Evolutionary conservation across 2,329 filamentous ascomycete genomes (phyloP).

Genomic region (Venturiaceae sp.): DNA sequence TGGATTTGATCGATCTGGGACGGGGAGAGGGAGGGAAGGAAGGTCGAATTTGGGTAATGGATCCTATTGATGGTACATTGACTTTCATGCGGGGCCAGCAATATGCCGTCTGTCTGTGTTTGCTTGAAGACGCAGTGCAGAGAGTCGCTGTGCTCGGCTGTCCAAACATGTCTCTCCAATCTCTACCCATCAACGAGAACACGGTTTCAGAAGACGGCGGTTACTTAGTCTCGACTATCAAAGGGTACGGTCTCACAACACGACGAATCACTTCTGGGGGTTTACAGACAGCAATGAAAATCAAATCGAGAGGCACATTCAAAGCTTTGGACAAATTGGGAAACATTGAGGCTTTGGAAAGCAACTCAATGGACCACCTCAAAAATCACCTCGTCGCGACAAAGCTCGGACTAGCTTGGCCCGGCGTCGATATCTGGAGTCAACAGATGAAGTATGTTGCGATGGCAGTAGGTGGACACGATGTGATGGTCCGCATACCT

Average conservation of each 20-base stretch:
- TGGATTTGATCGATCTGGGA: slow-evolving; percentile 52
- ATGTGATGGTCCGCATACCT: slow-evolving; percentile 40
- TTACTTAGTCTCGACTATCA: slow-evolving; percentile 36
- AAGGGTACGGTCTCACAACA: slow-evolving; percentile 31
- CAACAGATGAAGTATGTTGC: slow-evolving; percentile 46
- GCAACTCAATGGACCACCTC: background rate
- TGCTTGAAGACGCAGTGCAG: slow-evolving; percentile 48
- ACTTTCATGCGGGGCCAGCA: slow-evolving; percentile 52
- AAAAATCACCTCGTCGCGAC: slow-evolving; percentile 16
- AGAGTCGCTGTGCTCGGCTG: slow-evolving; percentile 51
- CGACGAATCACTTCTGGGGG: background rate
- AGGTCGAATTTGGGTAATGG: slow-evolving; percentile 49
- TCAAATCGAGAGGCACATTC: background rate
- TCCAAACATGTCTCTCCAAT: slow-evolving; percentile 45
- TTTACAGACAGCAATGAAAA: background rate
- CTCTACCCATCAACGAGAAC: slow-evolving; percentile 12
- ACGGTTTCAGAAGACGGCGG: slow-evolving; percentile 30
- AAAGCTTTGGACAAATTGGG: background rate
- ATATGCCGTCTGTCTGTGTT: slow-evolving; percentile 51
- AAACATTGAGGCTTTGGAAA: background rate
- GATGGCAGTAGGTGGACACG: slow-evolving; percentile 38
- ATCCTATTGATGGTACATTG: slow-evolving; percentile 55
- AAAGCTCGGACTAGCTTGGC: slow-evolving; percentile 33
- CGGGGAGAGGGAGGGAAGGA: slow-evolving; percentile 31
- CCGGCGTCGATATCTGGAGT: slow-evolving; percentile 40